These are phyloP conservation scores for Eucalyptus curtisii DNA, from an alignment of 345 rosid genomes.

Conservation along the genomic window DNA sequence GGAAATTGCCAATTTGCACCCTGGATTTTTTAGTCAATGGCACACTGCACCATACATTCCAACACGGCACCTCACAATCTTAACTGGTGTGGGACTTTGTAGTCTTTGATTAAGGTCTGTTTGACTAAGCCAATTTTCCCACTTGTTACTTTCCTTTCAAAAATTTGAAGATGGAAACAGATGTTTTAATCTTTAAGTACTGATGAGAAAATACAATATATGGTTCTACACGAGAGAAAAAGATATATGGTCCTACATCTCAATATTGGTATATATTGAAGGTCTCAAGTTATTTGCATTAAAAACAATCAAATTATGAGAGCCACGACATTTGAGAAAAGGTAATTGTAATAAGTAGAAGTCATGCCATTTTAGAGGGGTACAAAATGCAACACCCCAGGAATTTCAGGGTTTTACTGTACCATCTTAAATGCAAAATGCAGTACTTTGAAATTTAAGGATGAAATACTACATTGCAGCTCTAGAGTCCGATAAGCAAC, in stretches of 20 bases:
- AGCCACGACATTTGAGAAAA: neutral
- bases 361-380: neutral
- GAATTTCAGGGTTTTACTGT: neutral
- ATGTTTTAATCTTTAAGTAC: neutral
- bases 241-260: neutral
- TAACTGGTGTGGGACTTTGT: neutral
- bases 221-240: neutral
- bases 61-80: neutral
- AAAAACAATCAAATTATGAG: neutral
- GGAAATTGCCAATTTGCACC: neutral
- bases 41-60: neutral
- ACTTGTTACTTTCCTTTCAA: neutral
- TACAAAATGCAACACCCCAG: neutral
- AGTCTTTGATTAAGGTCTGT: neutral
- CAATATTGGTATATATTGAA: neutral
- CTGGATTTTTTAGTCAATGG: neutral
- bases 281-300: neutral
- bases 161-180: neutral
- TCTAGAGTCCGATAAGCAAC: neutral
- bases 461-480: neutral
- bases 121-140: neutral
- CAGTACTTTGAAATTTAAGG: neutral
- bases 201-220: neutral
- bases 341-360: neutral
- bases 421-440: neutral